Percentiles rank a stretch among this genome's conserved stretches.
These are phyloP conservation scores for Pezicula carpinea DNA, from an alignment of 2,329 filamentous ascomycete species.

Conservation along the genomic window DNA sequence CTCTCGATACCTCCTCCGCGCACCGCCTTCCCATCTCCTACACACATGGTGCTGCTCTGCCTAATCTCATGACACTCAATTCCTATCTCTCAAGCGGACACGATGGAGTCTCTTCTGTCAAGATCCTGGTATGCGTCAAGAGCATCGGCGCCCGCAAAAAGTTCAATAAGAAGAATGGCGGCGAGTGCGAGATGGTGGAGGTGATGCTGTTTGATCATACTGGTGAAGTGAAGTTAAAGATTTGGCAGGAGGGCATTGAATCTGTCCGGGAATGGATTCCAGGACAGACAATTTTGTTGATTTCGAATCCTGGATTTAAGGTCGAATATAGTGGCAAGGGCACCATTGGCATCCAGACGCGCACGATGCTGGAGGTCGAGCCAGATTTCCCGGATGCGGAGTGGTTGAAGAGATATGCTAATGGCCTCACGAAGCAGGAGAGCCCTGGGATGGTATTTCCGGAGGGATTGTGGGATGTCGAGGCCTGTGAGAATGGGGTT, in stretches of 20 bases:
- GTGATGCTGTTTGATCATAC: slow-evolving; percentile 55
- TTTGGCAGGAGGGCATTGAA: slow-evolving; percentile 47
- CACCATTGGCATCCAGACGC: slow-evolving; percentile 31
- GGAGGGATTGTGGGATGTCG: slow-evolving; percentile 32
- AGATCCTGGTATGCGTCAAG: slow-evolving; percentile 53
- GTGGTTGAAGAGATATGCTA: slow-evolving; percentile 47
- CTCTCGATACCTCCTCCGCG: slow-evolving; percentile 37
- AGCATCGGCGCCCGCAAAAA: slow-evolving; percentile 48
- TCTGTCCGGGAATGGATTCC: slow-evolving; percentile 41
- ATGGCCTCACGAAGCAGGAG: slow-evolving; percentile 42
- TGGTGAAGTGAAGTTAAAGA: slow-evolving; percentile 43
- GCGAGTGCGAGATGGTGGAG: slow-evolving; percentile 40
- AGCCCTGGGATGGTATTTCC: slow-evolving; percentile 46
- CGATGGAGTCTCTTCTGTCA: slow-evolving; percentile 42
- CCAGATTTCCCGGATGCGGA: slow-evolving; percentile 47
- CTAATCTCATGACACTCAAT: slow-evolving; percentile 51
- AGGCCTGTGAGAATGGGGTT: slow-evolving; percentile 28
- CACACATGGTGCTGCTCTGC: slow-evolving; percentile 30
- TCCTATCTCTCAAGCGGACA: slow-evolving; percentile 49
- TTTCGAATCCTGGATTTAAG: slow-evolving; percentile 32
- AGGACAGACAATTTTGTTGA: slow-evolving; percentile 44
- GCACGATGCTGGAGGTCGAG: slow-evolving; percentile 50
- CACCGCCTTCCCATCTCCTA: slow-evolving; percentile 43
- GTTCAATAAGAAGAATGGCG: slow-evolving; percentile 43
- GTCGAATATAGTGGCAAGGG: slow-evolving; percentile 16